Base-by-base conservation (phyloP, 495 filamentous ascomycete genomes). In the Amniculicola lignicola region DNA sequence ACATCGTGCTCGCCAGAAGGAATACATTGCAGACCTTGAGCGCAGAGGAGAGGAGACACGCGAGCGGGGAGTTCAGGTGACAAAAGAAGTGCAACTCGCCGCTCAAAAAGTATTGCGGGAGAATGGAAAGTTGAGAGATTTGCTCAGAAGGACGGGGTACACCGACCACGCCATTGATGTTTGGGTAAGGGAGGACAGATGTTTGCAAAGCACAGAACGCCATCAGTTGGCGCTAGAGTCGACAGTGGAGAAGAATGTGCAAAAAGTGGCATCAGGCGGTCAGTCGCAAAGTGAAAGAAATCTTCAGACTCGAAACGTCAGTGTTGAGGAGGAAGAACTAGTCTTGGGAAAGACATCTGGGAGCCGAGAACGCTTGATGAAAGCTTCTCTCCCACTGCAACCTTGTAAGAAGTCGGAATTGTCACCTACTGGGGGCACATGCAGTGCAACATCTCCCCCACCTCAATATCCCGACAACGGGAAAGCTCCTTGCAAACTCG, bases 11-110 rank as follows among this genome's bases (percentile, higher is more conserved):
- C 51, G 51, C 15, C 38, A 54, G 11, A 43, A 45, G 25, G 51
- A 54, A 27, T 54, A 54, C 40, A n/a, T 54, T 14, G 25, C 37
- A 10, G 51, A 54, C 18, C 51, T 54, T 19, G 51, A 54, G 23
- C 51, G 40, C 38, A 54, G 25, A 29, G 4, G 43, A 16, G 51
- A 38, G 21, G 14, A 54, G 40, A 22, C 40, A 33, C 51, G 51
- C 25, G 51, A 54, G 25, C 51, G 45, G 16, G 51, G 38, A 25
- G 25, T 54, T 36, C 51, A 54, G 38, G 51, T 40, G 15, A 54
- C 51, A 28, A 54, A 54, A 45, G 51, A 54, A 43, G 51, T 54
- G 11, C 51, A 54, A 24, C 51, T 54, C 29, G 51, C 51, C n/a
- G 51, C 51, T 54, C 51, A 54, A 28, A 22, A 28, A 45, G 51